phyloP scores from a whole-genome alignment of 331 rosid genomes.

The Erythrophleum ivorense region DNA sequence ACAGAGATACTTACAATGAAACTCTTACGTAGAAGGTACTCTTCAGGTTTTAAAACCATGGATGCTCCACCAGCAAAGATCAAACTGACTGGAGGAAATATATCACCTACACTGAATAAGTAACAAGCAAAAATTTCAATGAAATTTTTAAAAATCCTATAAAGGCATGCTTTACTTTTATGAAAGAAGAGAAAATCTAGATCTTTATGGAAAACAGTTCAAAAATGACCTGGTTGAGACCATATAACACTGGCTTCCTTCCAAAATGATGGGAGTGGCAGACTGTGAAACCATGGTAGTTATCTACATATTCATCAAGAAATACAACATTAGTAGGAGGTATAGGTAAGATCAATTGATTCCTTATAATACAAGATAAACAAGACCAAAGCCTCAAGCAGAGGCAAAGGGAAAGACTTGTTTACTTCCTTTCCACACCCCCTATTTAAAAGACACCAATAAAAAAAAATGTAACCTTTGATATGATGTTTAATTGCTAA shows the following conservation, averaged over 20 bases:
- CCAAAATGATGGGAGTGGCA: slow-evolving; percentile 70
- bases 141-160: slow-evolving; percentile 35
- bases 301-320: slow-evolving; percentile 56
- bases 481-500: slow-evolving; percentile 23
- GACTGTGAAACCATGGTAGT: slow-evolving; percentile 69
- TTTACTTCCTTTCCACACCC: slow-evolving; percentile 25
- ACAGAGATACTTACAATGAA: slow-evolving; percentile 65
- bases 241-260: slow-evolving; percentile 89
- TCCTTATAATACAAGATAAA: slow-evolving; percentile 18
- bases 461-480: neutral
- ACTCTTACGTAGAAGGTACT: slow-evolving; percentile 78
- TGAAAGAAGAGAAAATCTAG: slow-evolving; percentile 19
- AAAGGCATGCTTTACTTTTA: neutral
- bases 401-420: neutral
- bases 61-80: slow-evolving; percentile 91
- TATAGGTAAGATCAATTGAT: slow-evolving; percentile 16
- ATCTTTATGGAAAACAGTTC: slow-evolving; percentile 29
- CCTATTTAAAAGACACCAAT: neutral
- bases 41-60: slow-evolving; percentile 87
- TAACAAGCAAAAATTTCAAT: slow-evolving; percentile 43
- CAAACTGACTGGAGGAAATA: slow-evolving; percentile 88
- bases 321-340: slow-evolving; percentile 37
- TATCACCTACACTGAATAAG: slow-evolving; percentile 70
- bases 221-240: slow-evolving; percentile 75
- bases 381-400: neutral